Evolutionary conservation across 768 basidiomycete genomes (phyloP).

Genomic region (Tylopilus vinaceipallidus): DNA sequence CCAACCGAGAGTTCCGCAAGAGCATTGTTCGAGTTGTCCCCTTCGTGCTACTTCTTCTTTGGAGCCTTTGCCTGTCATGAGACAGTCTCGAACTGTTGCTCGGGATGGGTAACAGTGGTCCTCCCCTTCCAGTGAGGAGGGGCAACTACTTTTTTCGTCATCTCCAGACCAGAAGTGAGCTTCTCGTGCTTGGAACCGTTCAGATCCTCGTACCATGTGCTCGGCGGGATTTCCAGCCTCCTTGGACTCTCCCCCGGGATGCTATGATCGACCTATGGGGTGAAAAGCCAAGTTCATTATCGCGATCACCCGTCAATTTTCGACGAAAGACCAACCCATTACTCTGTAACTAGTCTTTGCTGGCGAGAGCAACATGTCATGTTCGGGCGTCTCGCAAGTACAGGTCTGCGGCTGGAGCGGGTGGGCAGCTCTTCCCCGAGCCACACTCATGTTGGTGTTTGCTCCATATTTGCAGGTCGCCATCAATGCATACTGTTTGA

Average conservation of each 20-base stretch:
- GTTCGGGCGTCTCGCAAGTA: not conserved
- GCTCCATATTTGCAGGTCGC: no score
- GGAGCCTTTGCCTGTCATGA: conserved; percentile 63
- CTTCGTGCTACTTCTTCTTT: conserved; percentile 55
- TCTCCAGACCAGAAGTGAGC: conserved; percentile 16
- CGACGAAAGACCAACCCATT: conserved; percentile 34
- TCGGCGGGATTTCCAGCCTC: conserved; percentile 22
- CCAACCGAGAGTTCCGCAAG: conserved; percentile 79
- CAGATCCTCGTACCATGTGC: conserved; percentile 21
- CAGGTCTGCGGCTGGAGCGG: conserved; percentile 37
- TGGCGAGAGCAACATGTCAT: conserved; percentile 32
- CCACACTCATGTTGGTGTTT: conserved; percentile 90
- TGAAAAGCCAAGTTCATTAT: conserved; percentile 40
- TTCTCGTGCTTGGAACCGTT: not conserved
- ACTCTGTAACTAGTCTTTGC: conserved; percentile 41
- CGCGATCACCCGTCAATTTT: conserved; percentile 10
- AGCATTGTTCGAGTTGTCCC: conserved; percentile 81
- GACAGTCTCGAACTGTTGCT: conserved; percentile 40
- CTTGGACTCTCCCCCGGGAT: conserved; percentile 19
- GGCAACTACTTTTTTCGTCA: conserved; percentile 33
- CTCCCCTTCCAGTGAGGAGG: conserved; percentile 2
- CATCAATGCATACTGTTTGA: no score
- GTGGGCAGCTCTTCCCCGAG: conserved; percentile 83
- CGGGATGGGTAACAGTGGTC: conserved; percentile 8
- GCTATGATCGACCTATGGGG: conserved; percentile 28